Conservation (phyloP, 306 rosid species). For the Fragaria nilgerrensis region DNA sequence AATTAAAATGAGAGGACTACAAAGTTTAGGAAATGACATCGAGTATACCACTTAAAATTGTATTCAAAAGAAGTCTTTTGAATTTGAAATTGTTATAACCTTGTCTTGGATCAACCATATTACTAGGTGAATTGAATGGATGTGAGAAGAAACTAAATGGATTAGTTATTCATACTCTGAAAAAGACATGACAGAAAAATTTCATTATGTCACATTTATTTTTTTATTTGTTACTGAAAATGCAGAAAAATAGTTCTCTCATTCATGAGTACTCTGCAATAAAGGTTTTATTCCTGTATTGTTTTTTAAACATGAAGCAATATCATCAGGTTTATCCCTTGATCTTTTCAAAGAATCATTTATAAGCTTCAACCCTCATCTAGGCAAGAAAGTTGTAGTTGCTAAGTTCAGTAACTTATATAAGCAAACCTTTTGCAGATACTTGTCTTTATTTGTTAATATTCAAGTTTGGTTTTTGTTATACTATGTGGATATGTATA, state of each 20-base stretch:
- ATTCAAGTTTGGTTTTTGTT: neutral
- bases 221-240: neutral
- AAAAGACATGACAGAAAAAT: neutral
- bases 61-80: neutral
- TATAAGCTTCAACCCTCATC: neutral
- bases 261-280: neutral
- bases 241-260: neutral
- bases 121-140: neutral
- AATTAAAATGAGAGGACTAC: neutral
- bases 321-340: neutral
- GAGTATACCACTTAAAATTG: neutral
- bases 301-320: neutral
- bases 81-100: neutral
- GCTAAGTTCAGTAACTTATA: neutral
- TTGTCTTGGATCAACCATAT: neutral
- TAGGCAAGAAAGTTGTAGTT: neutral
- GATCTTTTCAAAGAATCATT: neutral
- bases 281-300: neutral
- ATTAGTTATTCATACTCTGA: neutral
- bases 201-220: neutral
- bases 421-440: neutral
- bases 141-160: neutral
- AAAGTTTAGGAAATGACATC: neutral
- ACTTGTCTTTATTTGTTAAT: neutral
- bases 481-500: neutral